These are phyloP conservation scores for Colletotrichum kahawae DNA, from an alignment of 2,329 filamentous ascomycete species.

Conservation along the genomic window DNA sequence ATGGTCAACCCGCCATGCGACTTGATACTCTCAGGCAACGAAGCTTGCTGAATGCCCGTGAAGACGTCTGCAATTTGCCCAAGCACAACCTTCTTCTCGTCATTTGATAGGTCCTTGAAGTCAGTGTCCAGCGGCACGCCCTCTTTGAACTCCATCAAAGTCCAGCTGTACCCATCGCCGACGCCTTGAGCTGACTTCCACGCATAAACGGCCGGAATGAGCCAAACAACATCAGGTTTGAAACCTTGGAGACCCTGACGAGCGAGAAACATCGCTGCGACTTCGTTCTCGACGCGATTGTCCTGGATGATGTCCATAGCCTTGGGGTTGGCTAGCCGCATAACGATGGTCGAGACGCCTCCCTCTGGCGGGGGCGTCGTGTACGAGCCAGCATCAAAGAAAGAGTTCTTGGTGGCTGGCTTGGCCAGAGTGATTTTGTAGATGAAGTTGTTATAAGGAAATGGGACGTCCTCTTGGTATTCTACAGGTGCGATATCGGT, in stretches of 20 bases:
- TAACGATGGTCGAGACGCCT: conserved; percentile 1
- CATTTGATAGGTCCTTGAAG: conserved; percentile 14
- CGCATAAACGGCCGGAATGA: conserved; percentile 29
- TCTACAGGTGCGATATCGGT: neutral
- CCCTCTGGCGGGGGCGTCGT: neutral
- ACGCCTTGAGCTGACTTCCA: conserved; percentile 8
- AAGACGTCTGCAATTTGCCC: conserved; percentile 27
- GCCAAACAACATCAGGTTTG: neutral
- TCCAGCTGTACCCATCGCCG: conserved; percentile 26
- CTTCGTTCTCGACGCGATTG: conserved; percentile 31
- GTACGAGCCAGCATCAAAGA: neutral
- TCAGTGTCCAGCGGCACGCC: conserved; percentile 26
- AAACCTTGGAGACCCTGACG: conserved; percentile 12
- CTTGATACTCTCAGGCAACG: conserved; percentile 20
- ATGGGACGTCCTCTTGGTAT: neutral
- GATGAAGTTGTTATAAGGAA: conserved; percentile 25
- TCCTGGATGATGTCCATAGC: neutral
- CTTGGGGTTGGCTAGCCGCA: conserved; percentile 20
- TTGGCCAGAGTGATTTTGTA: conserved; percentile 19
- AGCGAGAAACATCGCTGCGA: conserved; percentile 25
- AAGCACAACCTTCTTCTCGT: conserved; percentile 18
- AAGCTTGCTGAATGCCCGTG: conserved; percentile 18
- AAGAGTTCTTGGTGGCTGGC: neutral
- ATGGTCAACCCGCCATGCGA: conserved; percentile 27
- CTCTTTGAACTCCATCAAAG: conserved; percentile 26